Conservation (phyloP, 2,329 filamentous ascomycete species). For the Grosmannia penicillata region DNA sequence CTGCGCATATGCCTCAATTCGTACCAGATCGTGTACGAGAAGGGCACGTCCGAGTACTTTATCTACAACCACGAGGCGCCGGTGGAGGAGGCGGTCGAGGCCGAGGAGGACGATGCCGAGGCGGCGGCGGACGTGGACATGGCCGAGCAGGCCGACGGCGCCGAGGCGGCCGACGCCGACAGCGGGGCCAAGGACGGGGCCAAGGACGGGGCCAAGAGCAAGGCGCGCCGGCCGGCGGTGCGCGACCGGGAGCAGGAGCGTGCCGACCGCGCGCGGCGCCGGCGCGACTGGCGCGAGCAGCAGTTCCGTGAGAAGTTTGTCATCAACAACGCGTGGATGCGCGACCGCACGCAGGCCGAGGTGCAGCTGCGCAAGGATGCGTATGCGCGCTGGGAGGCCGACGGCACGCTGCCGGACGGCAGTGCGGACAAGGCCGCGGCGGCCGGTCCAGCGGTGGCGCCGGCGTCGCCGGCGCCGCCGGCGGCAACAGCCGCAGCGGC, state of each 20-base stretch:
- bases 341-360: conserved; percentile 63
- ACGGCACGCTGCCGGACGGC: conserved; percentile 19
- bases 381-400: conserved; percentile 37
- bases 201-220: conserved; percentile 12
- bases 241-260: conserved; percentile 25
- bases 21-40: conserved; percentile 65
- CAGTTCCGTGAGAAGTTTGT: conserved; percentile 63
- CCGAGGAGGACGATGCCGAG: conserved; percentile 2
- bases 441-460: not conserved
- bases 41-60: conserved; percentile 55
- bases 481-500: not conserved
- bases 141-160: not conserved
- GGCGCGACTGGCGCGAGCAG: conserved; percentile 25
- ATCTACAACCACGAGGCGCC: conserved; percentile 56
- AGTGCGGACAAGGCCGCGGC: not conserved
- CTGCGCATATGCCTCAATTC: conserved; percentile 64
- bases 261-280: conserved; percentile 17
- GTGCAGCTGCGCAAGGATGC: conserved; percentile 61
- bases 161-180: not conserved
- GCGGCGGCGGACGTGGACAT: conserved; percentile 1
- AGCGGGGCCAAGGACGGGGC: not conserved
- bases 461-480: not conserved
- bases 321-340: conserved; percentile 66
- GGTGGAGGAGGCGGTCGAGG: conserved; percentile 43
- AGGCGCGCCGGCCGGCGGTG: conserved; percentile 4